Evolutionary conservation across 768 basidiomycete genomes (phyloP), one percentile per base, ranked within the genome.

Genomic region (Filobasidium floriforme): DNA sequence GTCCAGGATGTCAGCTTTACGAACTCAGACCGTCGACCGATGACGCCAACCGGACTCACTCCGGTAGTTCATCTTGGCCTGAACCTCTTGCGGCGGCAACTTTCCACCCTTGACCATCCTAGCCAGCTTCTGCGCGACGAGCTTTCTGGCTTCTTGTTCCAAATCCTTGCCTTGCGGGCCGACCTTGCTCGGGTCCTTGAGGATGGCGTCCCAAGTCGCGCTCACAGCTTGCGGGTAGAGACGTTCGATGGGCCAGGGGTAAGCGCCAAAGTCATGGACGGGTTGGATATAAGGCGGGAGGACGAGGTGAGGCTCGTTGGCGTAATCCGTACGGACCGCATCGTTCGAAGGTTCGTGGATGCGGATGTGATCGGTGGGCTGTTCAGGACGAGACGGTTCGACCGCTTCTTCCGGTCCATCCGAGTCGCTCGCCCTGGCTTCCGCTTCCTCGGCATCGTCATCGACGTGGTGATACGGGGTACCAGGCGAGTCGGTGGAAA

Each of bases 51-150:
- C 18, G 10, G 7, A 75, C 75, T 72, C 66, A 77, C 76, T 78
- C 55, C 70, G 66, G 57, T 73, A 78, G 62, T 76, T 75, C 11
- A 59, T 69, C 68, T 75, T 74, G 22, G 63, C 55, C 41, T 61
- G 67, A 12, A 59, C 54, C 14, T 59, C 57, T 19, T 60, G 67
- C 19, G 62, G 60, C 19, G 67, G 67, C 41, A 68, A 24, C 15
- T 57, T 41, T 7, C 65, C 60, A 14, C 14, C 24, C 41, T 44
- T 57, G 7, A 55, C 66, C 37, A 59, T 40, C 57, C 37, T 62
- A 4, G 55, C 55, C 24, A 62, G 26, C 18, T 62, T 54, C 60
- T 55, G 43, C 1, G 59, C 64, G 19, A 60, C 40, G n/a, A 65
- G 59, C 19, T 43, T 57, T 37, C 59, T 59, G 28, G 43, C 7